Evolutionary conservation across 805 yeast genomes (phyloP), one percentile per base, ranked within the genome.

Genomic region (Candida khao-thaluensis): DNA sequence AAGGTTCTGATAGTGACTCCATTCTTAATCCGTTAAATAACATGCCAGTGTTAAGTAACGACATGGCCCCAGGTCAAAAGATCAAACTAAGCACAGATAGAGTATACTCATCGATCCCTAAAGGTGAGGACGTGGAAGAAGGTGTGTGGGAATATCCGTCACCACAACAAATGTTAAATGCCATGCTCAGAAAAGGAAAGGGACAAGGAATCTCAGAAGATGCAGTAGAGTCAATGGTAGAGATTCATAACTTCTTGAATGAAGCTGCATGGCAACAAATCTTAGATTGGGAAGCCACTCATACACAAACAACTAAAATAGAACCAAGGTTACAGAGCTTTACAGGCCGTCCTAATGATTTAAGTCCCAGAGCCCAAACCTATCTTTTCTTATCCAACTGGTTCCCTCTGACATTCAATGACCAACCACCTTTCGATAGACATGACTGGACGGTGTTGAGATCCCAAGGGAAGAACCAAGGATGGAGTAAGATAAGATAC

Each of bases 91-190:
- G 97, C 7, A 86, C 93, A 0, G 86, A 84, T 30, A 78, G 96
- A 51, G 84, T 95, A 1, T 61, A 81, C 26, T 87, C 96, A 11
- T 66, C 87, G 1, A 93, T 93, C 38, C 99, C 99, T 15, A 76
- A 87, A 47, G 98, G 98, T 20, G 76, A 70, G 20, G 56, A 58
- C 10, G 70, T 66, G 2, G 71, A 67, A 7, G 80, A 79, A 44
- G 95, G 95, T 2, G 79, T 82, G 34, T 93, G 99, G 99, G 99
- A 93, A 64, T 93, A 93, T 58, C 99, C 99, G 2, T 87, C 96
- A 2, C 99, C 99, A 1, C 99, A 93, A 64, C 99, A 93, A 60
- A 93, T 93, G 99, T 81, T 89, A 49, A 90, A 91, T 55, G 99
- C 99, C 9, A 91, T 93, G 98, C 67, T 89, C 18, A 79, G 91